Evolutionary conservation across 345 rosid genomes (phyloP).

Genomic region (Populus tremula): DNA sequence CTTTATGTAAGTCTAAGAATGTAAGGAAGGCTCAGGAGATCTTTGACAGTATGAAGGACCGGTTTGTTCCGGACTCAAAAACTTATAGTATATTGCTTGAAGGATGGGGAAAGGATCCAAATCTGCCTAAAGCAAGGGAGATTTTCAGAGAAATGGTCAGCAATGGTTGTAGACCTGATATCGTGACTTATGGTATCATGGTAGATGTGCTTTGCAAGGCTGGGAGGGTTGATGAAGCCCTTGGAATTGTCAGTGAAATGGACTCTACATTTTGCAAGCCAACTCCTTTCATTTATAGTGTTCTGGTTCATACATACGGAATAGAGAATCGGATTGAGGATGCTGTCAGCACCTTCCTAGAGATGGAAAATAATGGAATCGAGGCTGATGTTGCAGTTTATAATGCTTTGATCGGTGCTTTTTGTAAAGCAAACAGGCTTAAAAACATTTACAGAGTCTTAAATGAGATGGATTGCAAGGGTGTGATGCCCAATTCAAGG

Average conservation of each 20-base stretch:
- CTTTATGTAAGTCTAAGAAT: slow-evolving; percentile 83
- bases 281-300: slow-evolving; percentile 74
- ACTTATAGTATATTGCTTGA: slow-evolving; percentile 82
- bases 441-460: slow-evolving; percentile 69
- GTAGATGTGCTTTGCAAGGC: slow-evolving; percentile 83
- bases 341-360: slow-evolving; percentile 72
- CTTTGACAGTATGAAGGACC: slow-evolving; percentile 58
- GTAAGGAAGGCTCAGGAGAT: slow-evolving; percentile 90
- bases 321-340: slow-evolving; percentile 68
- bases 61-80: slow-evolving; percentile 25
- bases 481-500: slow-evolving; percentile 67
- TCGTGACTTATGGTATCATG: slow-evolving; percentile 84
- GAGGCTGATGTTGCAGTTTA: slow-evolving; percentile 67
- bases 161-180: slow-evolving; percentile 68
- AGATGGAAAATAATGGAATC: slow-evolving; percentile 75
- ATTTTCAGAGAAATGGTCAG: slow-evolving; percentile 67
- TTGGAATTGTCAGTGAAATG: slow-evolving; percentile 64
- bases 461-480: slow-evolving; percentile 63
- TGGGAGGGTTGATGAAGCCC: slow-evolving; percentile 87
- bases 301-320: slow-evolving; percentile 79
- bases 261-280: slow-evolving; percentile 50
- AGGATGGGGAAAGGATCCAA: slow-evolving; percentile 91
- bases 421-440: slow-evolving; percentile 64
- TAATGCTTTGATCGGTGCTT: slow-evolving; percentile 76
- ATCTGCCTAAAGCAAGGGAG: slow-evolving; percentile 80